Conservation (phyloP, 345 rosid species). For the Acer saccharum region DNA sequence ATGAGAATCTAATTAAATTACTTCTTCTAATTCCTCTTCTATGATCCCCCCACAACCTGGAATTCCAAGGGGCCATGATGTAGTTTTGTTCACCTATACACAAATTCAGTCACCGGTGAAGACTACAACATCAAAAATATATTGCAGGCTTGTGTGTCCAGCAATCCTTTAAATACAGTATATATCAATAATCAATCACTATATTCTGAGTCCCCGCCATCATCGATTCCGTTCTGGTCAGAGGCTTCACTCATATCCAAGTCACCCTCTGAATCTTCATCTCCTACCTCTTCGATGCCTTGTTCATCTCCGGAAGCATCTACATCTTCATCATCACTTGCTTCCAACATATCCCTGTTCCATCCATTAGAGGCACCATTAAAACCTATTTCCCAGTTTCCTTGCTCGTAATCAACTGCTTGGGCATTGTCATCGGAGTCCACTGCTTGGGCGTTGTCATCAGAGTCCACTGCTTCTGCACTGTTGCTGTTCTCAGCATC, state of each 20-base stretch:
- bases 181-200: constrained; percentile 53
- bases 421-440: constrained; percentile 70
- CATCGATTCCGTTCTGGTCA: constrained; percentile 37
- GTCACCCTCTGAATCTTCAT: constrained; percentile 45
- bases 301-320: constrained; percentile 42
- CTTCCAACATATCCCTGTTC: constrained; percentile 50
- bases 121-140: constrained; percentile 30
- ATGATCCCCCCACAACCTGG: constrained; percentile 1
- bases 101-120: background rate
- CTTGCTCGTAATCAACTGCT: constrained; percentile 49
- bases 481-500: constrained; percentile 65
- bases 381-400: constrained; percentile 57
- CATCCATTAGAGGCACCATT: constrained; percentile 45
- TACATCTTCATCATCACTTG: constrained; percentile 67
- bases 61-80: background rate
- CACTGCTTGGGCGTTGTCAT: constrained; percentile 56
- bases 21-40: constrained; percentile 23
- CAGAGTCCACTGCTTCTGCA: constrained; percentile 62
- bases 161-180: background rate
- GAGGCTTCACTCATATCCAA: constrained; percentile 57
- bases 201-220: constrained; percentile 65
- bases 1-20: constrained; percentile 1
- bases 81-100: constrained; percentile 1
- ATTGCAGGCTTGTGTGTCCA: constrained; percentile 20
- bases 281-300: constrained; percentile 35